Conservation (phyloP, 2,329 filamentous ascomycete genomes). For the Bimuria novae-zelandiae region DNA sequence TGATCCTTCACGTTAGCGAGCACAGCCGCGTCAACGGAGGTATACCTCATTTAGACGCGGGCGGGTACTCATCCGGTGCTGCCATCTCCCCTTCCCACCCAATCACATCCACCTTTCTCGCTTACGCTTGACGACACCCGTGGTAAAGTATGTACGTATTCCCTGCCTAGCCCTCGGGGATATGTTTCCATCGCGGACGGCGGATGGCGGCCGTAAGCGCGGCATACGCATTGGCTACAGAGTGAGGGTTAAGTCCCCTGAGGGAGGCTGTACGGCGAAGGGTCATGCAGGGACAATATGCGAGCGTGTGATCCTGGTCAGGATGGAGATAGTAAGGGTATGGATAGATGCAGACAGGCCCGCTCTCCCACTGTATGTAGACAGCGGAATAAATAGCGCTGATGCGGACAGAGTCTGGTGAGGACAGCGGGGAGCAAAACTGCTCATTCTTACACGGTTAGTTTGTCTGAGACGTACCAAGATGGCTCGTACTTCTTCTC, state of each 20-base stretch:
- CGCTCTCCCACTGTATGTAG: too few relatives aligned
- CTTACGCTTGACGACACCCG: too few relatives aligned
- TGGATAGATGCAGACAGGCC: neutral
- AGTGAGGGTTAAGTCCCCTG: too few relatives aligned
- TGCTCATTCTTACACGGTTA: neutral
- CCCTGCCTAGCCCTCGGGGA: neutral
- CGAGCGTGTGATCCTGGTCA: too few relatives aligned
- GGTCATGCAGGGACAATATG: too few relatives aligned
- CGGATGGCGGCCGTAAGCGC: neutral
- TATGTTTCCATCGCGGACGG: neutral
- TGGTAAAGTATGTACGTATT: too few relatives aligned
- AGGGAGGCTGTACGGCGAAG: too few relatives aligned
- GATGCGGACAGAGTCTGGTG: neutral
- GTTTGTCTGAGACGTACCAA: too few relatives aligned
- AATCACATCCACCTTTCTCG: too few relatives aligned
- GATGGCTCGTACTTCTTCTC: constrained; percentile 29
- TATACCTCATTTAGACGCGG: neutral
- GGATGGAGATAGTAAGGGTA: neutral
- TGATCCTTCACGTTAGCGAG: neutral
- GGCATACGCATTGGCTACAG: neutral
- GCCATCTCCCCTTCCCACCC: too few relatives aligned
- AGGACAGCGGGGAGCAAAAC: neutral
- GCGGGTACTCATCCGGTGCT: too few relatives aligned
- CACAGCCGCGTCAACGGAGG: neutral
- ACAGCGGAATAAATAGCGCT: constrained; percentile 7